Base-by-base conservation (phyloP, 2,329 filamentous ascomycete genomes). In the Domatiomyces globalis region DNA sequence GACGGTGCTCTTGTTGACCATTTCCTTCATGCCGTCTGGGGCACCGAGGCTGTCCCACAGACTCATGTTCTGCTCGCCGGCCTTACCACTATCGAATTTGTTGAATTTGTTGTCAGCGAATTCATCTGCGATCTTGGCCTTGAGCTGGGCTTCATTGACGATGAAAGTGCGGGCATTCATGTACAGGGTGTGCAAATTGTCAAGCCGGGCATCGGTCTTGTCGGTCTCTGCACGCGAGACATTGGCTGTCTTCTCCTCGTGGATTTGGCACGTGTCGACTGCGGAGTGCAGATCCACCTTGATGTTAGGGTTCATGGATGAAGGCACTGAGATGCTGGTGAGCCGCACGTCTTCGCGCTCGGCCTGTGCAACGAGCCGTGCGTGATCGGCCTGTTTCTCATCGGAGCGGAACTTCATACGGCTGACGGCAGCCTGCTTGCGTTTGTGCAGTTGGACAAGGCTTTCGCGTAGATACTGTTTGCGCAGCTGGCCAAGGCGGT, bases 91-190 rank as follows among this genome's bases (percentile, higher is more conserved):
- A n/a, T 52, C 18, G 9, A 48, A 10, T 43, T 19, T n/a, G 19
- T 45, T 20, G 27, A 47, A 47, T 8, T 33, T 18, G 20, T 47
- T 33, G 45, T 18, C 79, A 15, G 79, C 76, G 69, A 95, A 98
- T n/a, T 83, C 74, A 56, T 75, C 70, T 19, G 94, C 84, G 51
- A 95, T 82, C 58, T 81, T 77, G 15, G 73, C 73, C 60, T 85
- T 77, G 33, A 98, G 77, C 65, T 94, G 83, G 48, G 76, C 71
- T 65, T 94, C 88, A 20, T 77, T 82, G 17, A 87, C 82, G 64
- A 98, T 95, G 70, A 96, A 98, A 42, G 79, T 73, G 22, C 84
- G 79, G 4, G 92, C 88, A 60, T 88, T 85, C 71, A 92, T 85
- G 70, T 98, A 98, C 10, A 98, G 77, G 53, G 86, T 81, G 68